Evolutionary conservation across 2,329 filamentous ascomycete species (phyloP).

Genomic region (Epichloe gansuensis): DNA sequence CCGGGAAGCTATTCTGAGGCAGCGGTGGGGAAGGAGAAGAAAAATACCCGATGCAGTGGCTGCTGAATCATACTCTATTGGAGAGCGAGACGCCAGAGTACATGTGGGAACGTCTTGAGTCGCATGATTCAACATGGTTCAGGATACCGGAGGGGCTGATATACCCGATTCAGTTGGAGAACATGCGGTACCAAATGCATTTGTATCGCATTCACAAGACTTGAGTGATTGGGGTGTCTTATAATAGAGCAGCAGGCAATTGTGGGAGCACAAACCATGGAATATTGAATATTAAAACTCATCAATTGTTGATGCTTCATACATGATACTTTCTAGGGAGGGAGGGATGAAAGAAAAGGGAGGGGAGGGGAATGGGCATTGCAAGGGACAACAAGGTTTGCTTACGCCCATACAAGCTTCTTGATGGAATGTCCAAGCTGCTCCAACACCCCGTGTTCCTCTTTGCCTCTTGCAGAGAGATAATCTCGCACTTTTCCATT

Average conservation of each 20-base stretch:
- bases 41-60: constrained; percentile 88
- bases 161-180: constrained; percentile 80
- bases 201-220: constrained; percentile 43
- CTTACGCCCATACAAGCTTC: constrained; percentile 74
- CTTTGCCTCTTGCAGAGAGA: constrained; percentile 74
- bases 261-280: neutral
- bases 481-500: constrained; percentile 55
- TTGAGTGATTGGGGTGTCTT: neutral
- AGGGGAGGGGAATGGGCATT: neutral
- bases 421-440: constrained; percentile 82
- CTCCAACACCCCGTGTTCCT: constrained; percentile 77
- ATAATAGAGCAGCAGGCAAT: neutral
- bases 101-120: constrained; percentile 62
- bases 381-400: constrained; percentile 11
- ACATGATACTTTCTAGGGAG: neutral
- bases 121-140: constrained; percentile 77
- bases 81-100: constrained; percentile 24
- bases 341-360: neutral
- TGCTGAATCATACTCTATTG: constrained; percentile 72
- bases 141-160: constrained; percentile 52
- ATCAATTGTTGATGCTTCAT: neutral
- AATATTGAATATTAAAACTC: neutral
- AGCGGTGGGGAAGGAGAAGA: constrained; percentile 47
- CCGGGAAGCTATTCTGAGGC: constrained; percentile 88
- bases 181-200: constrained; percentile 92